These are phyloP conservation scores for Pseudevernia furfuracea DNA, from an alignment of 495 filamentous ascomycete genomes.

Conservation along the genomic window DNA sequence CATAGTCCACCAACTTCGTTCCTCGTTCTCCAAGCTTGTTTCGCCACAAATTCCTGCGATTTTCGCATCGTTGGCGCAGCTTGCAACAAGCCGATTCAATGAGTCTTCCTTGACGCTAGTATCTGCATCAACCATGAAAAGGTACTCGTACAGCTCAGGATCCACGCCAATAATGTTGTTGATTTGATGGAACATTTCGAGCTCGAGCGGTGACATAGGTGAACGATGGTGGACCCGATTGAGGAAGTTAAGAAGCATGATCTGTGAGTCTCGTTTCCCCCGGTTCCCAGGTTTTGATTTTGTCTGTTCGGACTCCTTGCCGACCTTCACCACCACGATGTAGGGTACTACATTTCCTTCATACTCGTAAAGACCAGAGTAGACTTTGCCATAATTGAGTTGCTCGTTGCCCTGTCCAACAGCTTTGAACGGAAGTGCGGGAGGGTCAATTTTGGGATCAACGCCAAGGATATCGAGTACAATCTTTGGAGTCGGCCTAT, in stretches of 20 bases:
- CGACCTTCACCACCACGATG: slow-evolving; percentile 90
- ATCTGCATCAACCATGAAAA: slow-evolving; percentile 96
- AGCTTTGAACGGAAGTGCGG: slow-evolving; percentile 84
- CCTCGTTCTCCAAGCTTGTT: slow-evolving; percentile 91
- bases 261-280: slow-evolving; percentile 95
- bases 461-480: slow-evolving; percentile 95
- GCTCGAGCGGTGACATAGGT: slow-evolving; percentile 89
- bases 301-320: slow-evolving; percentile 87
- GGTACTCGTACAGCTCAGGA: slow-evolving; percentile 93
- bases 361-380: slow-evolving; percentile 94
- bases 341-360: slow-evolving; percentile 98
- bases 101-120: slow-evolving; percentile 91
- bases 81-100: slow-evolving; percentile 83
- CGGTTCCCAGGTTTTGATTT: slow-evolving; percentile 95
- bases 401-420: slow-evolving; percentile 86
- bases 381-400: slow-evolving; percentile 97
- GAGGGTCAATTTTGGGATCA: slow-evolving; percentile 92
- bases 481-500: slow-evolving; percentile 94
- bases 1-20: slow-evolving; percentile 97
- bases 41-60: slow-evolving; percentile 97
- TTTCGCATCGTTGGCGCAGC: slow-evolving; percentile 87
- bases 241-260: slow-evolving; percentile 71
- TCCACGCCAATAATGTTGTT: slow-evolving; percentile 98
- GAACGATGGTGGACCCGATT: slow-evolving; percentile 93
- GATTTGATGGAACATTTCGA: slow-evolving; percentile 98